A percentile compares a stretch with the other conserved stretches of the same genome.
phyloP scores from a whole-genome alignment of 2,329 filamentous ascomycete species.

The Periglandula ipomoeae region DNA sequence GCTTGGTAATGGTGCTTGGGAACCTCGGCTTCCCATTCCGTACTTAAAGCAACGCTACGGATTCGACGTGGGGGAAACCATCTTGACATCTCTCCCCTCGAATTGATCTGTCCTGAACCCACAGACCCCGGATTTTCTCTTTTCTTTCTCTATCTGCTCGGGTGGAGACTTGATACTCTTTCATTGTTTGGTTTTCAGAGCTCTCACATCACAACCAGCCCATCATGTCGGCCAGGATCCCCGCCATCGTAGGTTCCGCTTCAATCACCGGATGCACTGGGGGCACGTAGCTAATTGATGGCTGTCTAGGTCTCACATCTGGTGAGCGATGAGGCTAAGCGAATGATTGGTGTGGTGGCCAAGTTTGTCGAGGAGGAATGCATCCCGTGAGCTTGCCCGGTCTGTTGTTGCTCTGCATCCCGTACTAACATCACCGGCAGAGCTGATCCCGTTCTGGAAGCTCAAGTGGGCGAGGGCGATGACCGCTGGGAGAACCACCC shows the following conservation, averaged over 20 bases:
- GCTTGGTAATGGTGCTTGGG: neutral
- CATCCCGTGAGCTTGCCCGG: slow-evolving; percentile 49
- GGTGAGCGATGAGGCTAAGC: slow-evolving; percentile 77
- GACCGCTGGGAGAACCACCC: slow-evolving; percentile 76
- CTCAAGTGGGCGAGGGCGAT: slow-evolving; percentile 69
- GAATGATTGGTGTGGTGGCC: slow-evolving; percentile 79
- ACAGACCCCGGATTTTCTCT: neutral
- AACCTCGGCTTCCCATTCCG: slow-evolving; percentile 7
- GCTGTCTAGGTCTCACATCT: slow-evolving; percentile 35
- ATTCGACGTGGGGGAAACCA: neutral
- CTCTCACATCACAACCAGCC: neutral
- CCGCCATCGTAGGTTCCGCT: slow-evolving; percentile 20
- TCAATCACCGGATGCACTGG: neutral
- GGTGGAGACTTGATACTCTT: neutral
- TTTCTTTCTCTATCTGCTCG: neutral
- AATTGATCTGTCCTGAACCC: neutral
- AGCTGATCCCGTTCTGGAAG: slow-evolving; percentile 70
- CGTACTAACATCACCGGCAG: slow-evolving; percentile 25
- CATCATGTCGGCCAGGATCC: slow-evolving; percentile 24
- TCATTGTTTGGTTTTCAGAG: neutral
- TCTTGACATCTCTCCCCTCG: neutral
- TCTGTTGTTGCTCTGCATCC: neutral
- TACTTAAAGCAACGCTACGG: slow-evolving; percentile 2
- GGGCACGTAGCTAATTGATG: neutral
- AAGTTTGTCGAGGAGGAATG: slow-evolving; percentile 97